Conservation (phyloP, 176 grass and related monocot species). For the Eragrostis curvula region DNA sequence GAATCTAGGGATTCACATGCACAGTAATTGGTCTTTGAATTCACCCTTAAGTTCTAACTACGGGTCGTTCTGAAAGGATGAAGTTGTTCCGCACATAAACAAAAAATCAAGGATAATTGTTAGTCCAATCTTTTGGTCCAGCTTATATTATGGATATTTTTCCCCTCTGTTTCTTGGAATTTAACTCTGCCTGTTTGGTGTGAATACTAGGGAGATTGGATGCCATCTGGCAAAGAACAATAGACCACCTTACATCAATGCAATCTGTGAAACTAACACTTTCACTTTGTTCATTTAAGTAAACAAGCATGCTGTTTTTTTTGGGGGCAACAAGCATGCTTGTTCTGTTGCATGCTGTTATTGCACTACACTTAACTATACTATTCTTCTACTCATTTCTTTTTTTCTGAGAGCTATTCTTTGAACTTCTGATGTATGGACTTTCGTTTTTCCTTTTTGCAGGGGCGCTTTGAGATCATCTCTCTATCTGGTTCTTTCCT, state of each 20-base stretch:
- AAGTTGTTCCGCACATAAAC: neutral
- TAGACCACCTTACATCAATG: neutral
- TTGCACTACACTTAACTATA: too few species aligned
- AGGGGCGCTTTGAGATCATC: slow-evolving; percentile 99
- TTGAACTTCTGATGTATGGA: neutral
- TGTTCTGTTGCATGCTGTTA: too few species aligned
- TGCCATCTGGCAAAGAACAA: neutral
- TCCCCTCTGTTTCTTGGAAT: neutral
- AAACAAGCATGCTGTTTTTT: neutral
- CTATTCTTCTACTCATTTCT: too few species aligned
- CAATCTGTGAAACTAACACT: neutral
- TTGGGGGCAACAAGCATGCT: too few species aligned
- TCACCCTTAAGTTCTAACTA: neutral
- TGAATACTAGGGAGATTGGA: neutral
- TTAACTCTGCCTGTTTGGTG: neutral
- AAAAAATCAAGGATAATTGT: neutral
- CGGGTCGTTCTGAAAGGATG: neutral
- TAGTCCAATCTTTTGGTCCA: neutral
- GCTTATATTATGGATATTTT: neutral
- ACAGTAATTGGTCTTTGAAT: neutral
- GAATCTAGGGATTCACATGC: neutral
- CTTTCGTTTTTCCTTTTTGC: slow-evolving; percentile 36
- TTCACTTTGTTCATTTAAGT: slow-evolving; percentile 12
- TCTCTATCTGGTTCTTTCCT: slow-evolving; percentile 95
- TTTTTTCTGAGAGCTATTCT: too few species aligned